phyloP scores from a whole-genome alignment of 306 rosid genomes.

The Cucurbita argyrosperma region DNA sequence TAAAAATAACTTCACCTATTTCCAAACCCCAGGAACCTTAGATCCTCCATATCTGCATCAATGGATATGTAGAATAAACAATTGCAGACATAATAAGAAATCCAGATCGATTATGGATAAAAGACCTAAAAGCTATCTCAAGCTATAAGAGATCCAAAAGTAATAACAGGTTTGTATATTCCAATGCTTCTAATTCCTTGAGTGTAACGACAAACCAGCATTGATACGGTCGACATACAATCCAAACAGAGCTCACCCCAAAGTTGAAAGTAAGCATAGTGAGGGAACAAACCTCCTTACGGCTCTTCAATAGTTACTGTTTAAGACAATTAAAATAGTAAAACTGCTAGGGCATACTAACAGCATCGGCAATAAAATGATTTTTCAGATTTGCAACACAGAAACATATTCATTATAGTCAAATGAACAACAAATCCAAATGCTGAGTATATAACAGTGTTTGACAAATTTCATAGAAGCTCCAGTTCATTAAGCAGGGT shows the following conservation, averaged over 20 bases:
- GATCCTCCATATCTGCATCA: conserved; percentile 20
- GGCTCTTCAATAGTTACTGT: neutral
- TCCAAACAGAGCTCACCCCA: neutral
- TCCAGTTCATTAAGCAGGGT: neutral
- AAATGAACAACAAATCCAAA: neutral
- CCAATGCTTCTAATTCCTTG: neutral
- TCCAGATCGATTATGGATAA: conserved; percentile 7
- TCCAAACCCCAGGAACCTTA: conserved; percentile 13
- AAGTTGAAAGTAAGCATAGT: neutral
- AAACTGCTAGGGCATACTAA: neutral
- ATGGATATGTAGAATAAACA: conserved; percentile 6
- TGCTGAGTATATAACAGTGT: neutral
- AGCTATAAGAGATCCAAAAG: conserved; percentile 13
- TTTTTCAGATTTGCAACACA: neutral
- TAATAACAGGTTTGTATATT: neutral
- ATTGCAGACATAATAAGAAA: conserved; percentile 13
- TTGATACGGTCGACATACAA: neutral
- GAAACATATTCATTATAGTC: neutral
- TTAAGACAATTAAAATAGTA: neutral
- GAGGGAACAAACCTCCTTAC: neutral
- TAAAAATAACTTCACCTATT: conserved; percentile 12
- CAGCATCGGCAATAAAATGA: neutral
- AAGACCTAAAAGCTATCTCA: conserved; percentile 13
- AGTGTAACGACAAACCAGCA: neutral
- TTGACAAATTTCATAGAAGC: neutral